Evolutionary conservation across 345 rosid genomes (phyloP).

Genomic region (Cochlearia excelsa): DNA sequence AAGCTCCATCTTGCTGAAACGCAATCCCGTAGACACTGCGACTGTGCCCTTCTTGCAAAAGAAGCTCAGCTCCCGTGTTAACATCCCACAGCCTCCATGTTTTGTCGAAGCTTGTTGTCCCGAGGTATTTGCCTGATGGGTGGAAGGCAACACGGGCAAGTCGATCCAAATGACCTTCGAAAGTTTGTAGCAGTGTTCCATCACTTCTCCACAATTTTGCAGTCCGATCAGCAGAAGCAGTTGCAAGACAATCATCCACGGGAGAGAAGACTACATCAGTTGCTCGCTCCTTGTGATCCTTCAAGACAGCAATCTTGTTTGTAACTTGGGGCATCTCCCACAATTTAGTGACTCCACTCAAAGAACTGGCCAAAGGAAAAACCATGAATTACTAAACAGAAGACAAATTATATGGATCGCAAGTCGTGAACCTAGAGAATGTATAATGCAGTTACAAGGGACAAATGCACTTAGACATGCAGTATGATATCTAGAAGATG

Average conservation of each 20-base stretch:
- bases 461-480: constrained; percentile 1
- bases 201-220: constrained; percentile 87
- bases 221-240: constrained; percentile 97
- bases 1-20: constrained; percentile 92
- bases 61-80: constrained; percentile 76
- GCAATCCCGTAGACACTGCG: constrained; percentile 85
- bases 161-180: constrained; percentile 89
- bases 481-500: neutral
- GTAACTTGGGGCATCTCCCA: constrained; percentile 87
- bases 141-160: constrained; percentile 91
- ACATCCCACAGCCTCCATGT: constrained; percentile 98
- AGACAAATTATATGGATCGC: constrained; percentile 24
- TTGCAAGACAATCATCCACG: constrained; percentile 61
- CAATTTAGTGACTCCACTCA: constrained; percentile 81
- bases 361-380: constrained; percentile 45
- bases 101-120: constrained; percentile 92
- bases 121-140: constrained; percentile 90
- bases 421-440: constrained; percentile 19
- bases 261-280: constrained; percentile 93
- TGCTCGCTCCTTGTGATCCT: constrained; percentile 87
- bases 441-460: neutral
- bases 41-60: constrained; percentile 96
- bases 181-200: constrained; percentile 69
- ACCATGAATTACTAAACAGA: constrained; percentile 20
- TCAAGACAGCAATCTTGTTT: constrained; percentile 52